Conservation (phyloP, 495 filamentous ascomycete genomes). For the Aspergillus funiculosus region DNA sequence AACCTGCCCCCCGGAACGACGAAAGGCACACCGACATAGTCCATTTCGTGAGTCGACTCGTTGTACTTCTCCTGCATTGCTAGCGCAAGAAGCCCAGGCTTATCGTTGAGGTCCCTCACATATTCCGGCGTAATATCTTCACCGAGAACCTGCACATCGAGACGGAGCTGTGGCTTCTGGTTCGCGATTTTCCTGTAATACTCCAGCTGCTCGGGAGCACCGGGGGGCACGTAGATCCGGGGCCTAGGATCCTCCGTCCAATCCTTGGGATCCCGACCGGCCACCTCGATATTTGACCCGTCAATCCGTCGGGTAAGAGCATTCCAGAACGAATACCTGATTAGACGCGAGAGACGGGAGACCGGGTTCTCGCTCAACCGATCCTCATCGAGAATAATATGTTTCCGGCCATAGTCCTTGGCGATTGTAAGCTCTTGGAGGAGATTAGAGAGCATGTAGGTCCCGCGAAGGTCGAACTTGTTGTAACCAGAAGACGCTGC, state of each 20-base stretch:
- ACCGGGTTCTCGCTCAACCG: slow-evolving; percentile 91
- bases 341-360: slow-evolving; percentile 73
- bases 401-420: slow-evolving; percentile 73
- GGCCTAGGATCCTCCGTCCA: slow-evolving; percentile 83
- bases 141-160: slow-evolving; percentile 79
- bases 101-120: slow-evolving; percentile 66
- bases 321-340: slow-evolving; percentile 84
- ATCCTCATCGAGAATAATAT: slow-evolving; percentile 80
- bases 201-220: slow-evolving; percentile 76
- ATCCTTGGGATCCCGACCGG: slow-evolving; percentile 82
- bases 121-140: slow-evolving; percentile 67
- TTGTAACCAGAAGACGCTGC: slow-evolving; percentile 81
- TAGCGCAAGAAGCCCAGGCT: slow-evolving; percentile 82
- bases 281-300: slow-evolving; percentile 75
- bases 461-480: slow-evolving; percentile 79
- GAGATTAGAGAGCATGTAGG: slow-evolving; percentile 92
- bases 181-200: slow-evolving; percentile 77
- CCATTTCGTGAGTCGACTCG: slow-evolving; percentile 56
- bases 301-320: slow-evolving; percentile 84
- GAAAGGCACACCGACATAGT: slow-evolving; percentile 77
- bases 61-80: slow-evolving; percentile 75
- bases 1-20: slow-evolving; percentile 94
- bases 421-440: slow-evolving; percentile 90
- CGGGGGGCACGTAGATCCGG: slow-evolving; percentile 85
- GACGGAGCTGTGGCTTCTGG: slow-evolving; percentile 68